These are phyloP conservation scores for Lecanicillium sp. DNA, from an alignment of 2,329 filamentous ascomycete genomes.

Conservation along the genomic window DNA sequence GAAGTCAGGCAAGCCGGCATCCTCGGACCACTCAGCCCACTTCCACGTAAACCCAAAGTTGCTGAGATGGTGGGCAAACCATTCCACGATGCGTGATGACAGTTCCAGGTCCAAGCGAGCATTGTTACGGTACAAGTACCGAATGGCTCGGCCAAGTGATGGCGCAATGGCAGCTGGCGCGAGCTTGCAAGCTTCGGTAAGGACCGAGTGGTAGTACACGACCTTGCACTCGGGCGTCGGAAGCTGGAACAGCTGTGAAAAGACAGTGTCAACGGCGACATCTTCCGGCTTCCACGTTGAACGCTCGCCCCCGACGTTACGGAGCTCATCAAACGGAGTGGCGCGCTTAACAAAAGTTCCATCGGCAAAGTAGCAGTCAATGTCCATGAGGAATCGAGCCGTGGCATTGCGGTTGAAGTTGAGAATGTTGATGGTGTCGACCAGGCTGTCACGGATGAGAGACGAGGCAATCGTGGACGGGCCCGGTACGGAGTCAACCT, in stretches of 20 bases:
- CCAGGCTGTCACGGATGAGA: conserved; percentile 74
- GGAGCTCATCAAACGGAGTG: conserved; percentile 83
- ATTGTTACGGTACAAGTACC: conserved; percentile 78
- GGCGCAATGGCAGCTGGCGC: conserved; percentile 95
- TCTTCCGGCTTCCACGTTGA: conserved; percentile 97
- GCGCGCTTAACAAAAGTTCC: conserved; percentile 90
- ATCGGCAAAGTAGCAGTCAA: conserved; percentile 89
- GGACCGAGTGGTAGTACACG: conserved; percentile 91
- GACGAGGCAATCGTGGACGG: conserved; percentile 70
- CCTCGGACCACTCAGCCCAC: conserved; percentile 93
- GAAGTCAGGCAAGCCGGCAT: conserved; percentile 67
- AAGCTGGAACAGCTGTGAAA: conserved; percentile 87
- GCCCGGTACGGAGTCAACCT: conserved; percentile 80
- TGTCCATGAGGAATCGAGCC: conserved; percentile 83
- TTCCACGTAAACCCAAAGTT: conserved; percentile 99
- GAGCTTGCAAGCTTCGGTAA: conserved; percentile 93
- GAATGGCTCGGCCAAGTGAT: conserved; percentile 84
- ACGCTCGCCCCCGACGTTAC: conserved; percentile 54
- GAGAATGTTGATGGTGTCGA: conserved; percentile 89
- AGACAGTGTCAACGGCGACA: conserved; percentile 93
- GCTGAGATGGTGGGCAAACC: conserved; percentile 96
- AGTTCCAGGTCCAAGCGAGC: conserved; percentile 83
- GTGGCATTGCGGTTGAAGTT: conserved; percentile 86
- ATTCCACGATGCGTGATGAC: conserved; percentile 82
- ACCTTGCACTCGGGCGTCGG: conserved; percentile 85